Base-by-base conservation (phyloP, 2,329 filamentous ascomycete genomes). In the Pyrenophora graminea region DNA sequence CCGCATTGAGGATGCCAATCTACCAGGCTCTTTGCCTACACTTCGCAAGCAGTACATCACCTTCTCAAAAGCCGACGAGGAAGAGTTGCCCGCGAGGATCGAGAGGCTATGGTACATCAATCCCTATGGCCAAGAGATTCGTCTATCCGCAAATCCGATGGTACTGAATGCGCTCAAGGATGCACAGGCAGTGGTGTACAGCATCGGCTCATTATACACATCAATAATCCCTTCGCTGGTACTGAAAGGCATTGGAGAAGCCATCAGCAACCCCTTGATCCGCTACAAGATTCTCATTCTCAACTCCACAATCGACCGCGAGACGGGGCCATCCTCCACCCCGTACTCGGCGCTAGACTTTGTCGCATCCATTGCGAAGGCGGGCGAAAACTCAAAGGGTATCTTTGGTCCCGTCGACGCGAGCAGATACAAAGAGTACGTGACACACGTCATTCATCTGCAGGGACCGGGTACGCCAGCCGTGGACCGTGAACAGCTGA, bases 91-190 rank as follows among this genome's bases (percentile, higher is more conserved):
- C 0, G 82, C 88, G 0, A 82, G 90, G 23, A 96, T 97, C 61
- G 80, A 86, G 47, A 79, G 92, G 2, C 81, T 97, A 27, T 97
- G 91, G 91, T 97, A 97, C 77, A 97, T 97, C 76, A 97, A 97
- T 67, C 93, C 93, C 0, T 97, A 97, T 71, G 93, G 93, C n/a
- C 91, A 97, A 69, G 92, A 97, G 73, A 97, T 97, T 61, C 85
- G 87, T 15, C 89, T 92, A 0, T 82, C 86, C 0, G 89, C 91
- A 2, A 97, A 96, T 65, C 86, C 91, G 0, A 86, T 90, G 43
- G 90, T 93, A 0, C 64, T 96, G 0, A 81, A 85, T 6, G 85
- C 90, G 0, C 72, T 97, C 1, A 76, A 77, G 13, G 75, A 77
- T 1, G 82, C 89, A 0, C 81, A 85, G 48, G 86, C 85, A 1